These are phyloP conservation scores for Suhomyces prunicola DNA, from an alignment of 805 yeast genomes.

Conservation along the genomic window DNA sequence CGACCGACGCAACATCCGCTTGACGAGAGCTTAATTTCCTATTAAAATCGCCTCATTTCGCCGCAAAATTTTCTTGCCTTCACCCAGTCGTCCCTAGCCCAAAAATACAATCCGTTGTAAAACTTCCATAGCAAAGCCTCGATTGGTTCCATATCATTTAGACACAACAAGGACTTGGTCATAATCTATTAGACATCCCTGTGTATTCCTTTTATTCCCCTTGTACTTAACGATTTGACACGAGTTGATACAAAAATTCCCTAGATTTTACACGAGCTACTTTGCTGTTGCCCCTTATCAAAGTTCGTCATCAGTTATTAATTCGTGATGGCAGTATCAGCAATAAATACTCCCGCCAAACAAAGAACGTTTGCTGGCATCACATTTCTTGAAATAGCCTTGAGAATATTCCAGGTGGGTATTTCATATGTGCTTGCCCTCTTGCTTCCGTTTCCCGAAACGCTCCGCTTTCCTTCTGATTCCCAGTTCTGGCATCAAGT, in stretches of 20 bases:
- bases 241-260: neutral
- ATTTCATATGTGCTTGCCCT: constrained; percentile 2
- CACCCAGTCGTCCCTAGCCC: neutral
- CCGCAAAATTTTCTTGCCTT: neutral
- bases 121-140: neutral
- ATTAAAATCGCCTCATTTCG: neutral
- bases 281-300: neutral
- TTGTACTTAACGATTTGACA: neutral
- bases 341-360: neutral
- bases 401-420: constrained; percentile 7
- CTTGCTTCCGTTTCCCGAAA: constrained; percentile 1
- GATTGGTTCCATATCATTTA: neutral
- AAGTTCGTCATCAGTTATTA: neutral
- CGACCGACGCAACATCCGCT: neutral
- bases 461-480: constrained; percentile 4
- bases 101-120: neutral
- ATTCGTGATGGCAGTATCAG: neutral
- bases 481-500: neutral
- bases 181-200: neutral
- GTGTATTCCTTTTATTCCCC: neutral
- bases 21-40: neutral
- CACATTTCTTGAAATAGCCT: constrained; percentile 7
- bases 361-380: constrained; percentile 5
- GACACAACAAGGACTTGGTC: neutral
- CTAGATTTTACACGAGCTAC: neutral